These are phyloP conservation scores for Stipa capillata DNA, from an alignment of 176 grass and related monocot genomes.

Conservation along the genomic window DNA sequence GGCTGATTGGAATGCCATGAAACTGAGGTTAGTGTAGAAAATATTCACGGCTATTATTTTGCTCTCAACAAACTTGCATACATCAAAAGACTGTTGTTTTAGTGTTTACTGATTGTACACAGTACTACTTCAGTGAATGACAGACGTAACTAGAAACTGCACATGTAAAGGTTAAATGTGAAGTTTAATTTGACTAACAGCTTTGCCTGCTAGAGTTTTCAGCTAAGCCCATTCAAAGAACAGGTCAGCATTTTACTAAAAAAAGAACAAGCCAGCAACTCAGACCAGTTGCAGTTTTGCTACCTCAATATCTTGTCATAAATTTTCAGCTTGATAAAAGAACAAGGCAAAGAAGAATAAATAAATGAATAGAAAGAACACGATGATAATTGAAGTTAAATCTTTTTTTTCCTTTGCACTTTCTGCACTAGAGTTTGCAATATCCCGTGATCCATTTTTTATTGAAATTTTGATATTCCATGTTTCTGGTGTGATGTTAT, in stretches of 20 bases:
- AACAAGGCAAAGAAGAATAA: not conserved
- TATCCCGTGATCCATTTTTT: not conserved
- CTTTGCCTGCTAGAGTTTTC: not conserved
- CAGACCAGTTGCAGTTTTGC: not conserved
- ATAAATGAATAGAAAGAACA: not conserved
- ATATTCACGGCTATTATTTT: not conserved
- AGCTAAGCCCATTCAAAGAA: not conserved
- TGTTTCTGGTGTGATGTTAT: not conserved
- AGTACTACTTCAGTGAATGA: not conserved
- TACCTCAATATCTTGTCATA: not conserved
- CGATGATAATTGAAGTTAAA: not conserved
- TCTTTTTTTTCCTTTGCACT: not conserved
- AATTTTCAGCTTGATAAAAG: not conserved
- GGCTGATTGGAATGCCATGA: conserved; percentile 84
- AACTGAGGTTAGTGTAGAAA: conserved; percentile 51
- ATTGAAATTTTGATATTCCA: not conserved
- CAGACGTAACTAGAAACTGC: not conserved
- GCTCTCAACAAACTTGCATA: not conserved
- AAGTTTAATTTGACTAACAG: not conserved
- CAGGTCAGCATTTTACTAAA: not conserved
- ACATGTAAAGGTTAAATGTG: not conserved
- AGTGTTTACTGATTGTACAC: not conserved
- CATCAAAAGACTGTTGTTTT: too few species aligned
- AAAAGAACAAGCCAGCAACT: not conserved
- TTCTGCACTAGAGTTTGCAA: not conserved